Conservation (phyloP, 495 filamentous ascomycete species). For the Penicillium paxilli region DNA sequence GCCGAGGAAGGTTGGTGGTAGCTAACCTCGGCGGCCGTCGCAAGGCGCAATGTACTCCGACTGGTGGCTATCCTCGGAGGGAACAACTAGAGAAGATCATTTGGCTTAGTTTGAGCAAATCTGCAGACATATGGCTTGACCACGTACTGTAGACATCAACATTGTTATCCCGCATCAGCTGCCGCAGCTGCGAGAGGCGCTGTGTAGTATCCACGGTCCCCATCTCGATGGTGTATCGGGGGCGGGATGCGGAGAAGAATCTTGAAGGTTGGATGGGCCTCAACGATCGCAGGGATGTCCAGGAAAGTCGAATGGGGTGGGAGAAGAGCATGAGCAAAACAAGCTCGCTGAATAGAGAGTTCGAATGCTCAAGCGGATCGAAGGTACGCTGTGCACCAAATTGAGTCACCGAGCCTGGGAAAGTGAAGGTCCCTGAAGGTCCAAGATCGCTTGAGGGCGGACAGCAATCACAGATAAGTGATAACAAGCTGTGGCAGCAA, state of each 20-base stretch:
- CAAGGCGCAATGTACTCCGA: conserved; percentile 97
- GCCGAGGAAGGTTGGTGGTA: background rate
- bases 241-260: conserved; percentile 39
- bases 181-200: conserved; percentile 73
- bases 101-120: conserved; percentile 7
- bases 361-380: background rate
- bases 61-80: conserved; percentile 95
- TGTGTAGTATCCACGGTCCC: conserved; percentile 78
- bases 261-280: conserved; percentile 30
- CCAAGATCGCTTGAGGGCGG: too few species aligned
- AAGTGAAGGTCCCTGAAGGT: too few species aligned
- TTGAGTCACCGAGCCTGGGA: background rate
- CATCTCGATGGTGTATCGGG: conserved; percentile 62
- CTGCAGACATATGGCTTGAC: background rate
- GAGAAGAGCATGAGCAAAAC: conserved; percentile 43
- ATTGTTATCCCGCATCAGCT: conserved; percentile 84
- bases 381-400: background rate
- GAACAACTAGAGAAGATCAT: conserved; percentile 68
- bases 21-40: conserved; percentile 81
- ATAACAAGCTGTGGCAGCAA: background rate
- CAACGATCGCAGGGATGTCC: conserved; percentile 36
- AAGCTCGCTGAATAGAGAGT: background rate
- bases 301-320: conserved; percentile 35
- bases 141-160: conserved; percentile 91
- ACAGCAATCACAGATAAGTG: background rate